Evolutionary conservation across 768 basidiomycete genomes (phyloP).

Genomic region (Infundibulicybe gibba): DNA sequence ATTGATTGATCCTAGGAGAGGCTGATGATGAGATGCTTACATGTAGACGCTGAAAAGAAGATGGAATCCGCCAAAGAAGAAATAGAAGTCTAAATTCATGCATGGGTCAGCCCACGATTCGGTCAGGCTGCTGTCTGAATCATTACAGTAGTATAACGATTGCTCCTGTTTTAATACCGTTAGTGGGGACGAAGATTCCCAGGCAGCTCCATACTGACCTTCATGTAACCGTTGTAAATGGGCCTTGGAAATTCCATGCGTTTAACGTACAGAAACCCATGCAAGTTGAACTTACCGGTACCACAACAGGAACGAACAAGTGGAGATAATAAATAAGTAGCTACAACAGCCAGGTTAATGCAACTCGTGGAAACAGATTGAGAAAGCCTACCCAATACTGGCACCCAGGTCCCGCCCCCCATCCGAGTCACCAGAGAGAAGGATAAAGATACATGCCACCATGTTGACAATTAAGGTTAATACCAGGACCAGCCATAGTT

Average conservation of each 20-base stretch:
- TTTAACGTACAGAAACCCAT: slow-evolving; percentile 9
- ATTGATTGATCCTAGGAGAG: slow-evolving; percentile 24
- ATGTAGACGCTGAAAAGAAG: slow-evolving; percentile 90
- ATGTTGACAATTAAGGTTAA: slow-evolving; percentile 85
- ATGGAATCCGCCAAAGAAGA: slow-evolving; percentile 96
- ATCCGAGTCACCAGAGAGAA: slow-evolving; percentile 71
- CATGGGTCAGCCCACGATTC: slow-evolving; percentile 22
- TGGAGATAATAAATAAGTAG: slow-evolving; percentile 75
- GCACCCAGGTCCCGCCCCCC: slow-evolving; percentile 79
- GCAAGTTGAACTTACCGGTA: slow-evolving; percentile 63
- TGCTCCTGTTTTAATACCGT: slow-evolving; percentile 61
- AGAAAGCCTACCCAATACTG: slow-evolving; percentile 67
- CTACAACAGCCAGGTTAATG: slow-evolving; percentile 35
- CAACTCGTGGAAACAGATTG: slow-evolving; percentile 10
- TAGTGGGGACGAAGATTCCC: slow-evolving; percentile 11
- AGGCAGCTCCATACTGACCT: slow-evolving; percentile 46
- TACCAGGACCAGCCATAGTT: slow-evolving; percentile 90
- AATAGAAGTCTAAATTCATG: slow-evolving; percentile 77
- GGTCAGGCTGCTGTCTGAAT: slow-evolving; percentile 16
- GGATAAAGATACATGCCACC: slow-evolving; percentile 83
- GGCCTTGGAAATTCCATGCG: slow-evolving; percentile 47
- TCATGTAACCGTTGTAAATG: slow-evolving; percentile 97
- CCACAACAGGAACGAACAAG: slow-evolving; percentile 89
- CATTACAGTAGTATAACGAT: slow-evolving; percentile 88
- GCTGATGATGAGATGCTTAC: slow-evolving; percentile 38